Evolutionary conservation across 768 basidiomycete species (phyloP).

Genomic region (Flagelloscypha sp.): DNA sequence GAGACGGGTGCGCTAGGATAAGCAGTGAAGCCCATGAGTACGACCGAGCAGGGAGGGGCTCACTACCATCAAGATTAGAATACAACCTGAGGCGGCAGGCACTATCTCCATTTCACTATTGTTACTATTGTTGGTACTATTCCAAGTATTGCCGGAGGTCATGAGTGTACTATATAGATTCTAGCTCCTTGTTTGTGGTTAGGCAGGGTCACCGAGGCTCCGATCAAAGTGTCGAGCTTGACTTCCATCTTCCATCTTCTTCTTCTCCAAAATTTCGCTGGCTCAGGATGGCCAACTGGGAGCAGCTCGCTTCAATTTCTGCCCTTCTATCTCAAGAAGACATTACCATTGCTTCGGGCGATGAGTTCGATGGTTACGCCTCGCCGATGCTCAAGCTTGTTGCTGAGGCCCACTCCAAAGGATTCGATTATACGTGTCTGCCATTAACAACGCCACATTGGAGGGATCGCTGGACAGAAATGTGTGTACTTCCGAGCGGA

Average conservation of each 20-base stretch:
- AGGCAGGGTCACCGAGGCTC: too few species aligned
- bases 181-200: too few species aligned
- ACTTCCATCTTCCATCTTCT: not conserved
- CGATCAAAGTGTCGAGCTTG: too few species aligned
- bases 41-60: too few species aligned
- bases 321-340: conserved; percentile 34
- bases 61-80: too few species aligned
- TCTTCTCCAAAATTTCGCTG: not conserved
- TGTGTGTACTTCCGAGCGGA: conserved; percentile 65
- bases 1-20: too few species aligned
- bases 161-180: too few species aligned
- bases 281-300: conserved; percentile 26
- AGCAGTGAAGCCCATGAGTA: too few species aligned
- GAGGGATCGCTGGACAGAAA: conserved; percentile 79
- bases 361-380: conserved; percentile 20
- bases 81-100: too few species aligned
- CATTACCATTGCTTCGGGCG: conserved; percentile 22
- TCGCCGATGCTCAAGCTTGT: conserved; percentile 47
- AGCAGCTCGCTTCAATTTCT: conserved; percentile 26
- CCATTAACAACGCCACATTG: conserved; percentile 88
- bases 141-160: too few species aligned
- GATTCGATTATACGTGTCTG: conserved; percentile 69
- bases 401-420: conserved; percentile 46
- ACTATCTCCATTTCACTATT: too few species aligned
- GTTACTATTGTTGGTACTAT: too few species aligned